Evolutionary conservation across 306 rosid species (phyloP).

Genomic region (Sindora glabra): DNA sequence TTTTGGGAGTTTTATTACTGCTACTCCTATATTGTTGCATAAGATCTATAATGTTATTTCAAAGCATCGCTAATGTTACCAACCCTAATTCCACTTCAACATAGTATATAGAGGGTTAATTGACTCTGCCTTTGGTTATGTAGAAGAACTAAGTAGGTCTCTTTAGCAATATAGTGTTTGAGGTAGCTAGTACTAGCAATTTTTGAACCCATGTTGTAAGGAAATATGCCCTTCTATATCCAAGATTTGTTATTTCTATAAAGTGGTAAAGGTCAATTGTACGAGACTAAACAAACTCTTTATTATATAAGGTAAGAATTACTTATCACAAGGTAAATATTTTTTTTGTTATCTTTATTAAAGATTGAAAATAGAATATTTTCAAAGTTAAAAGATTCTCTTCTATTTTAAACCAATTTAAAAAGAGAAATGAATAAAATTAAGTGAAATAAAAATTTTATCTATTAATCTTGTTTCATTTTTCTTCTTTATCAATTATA

Average conservation of each 20-base stretch:
- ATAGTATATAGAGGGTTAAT: conserved; percentile 47
- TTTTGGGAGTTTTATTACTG: conserved; percentile 47
- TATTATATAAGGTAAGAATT: too few species aligned
- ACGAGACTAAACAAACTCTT: too few species aligned
- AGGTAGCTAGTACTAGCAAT: conserved; percentile 97
- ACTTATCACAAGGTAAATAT: too few species aligned
- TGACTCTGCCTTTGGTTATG: conserved; percentile 65
- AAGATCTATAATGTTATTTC: conserved; percentile 68
- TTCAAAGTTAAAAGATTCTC: too few species aligned
- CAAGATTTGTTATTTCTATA: conserved; percentile 71
- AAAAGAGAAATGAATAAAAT: too few species aligned
- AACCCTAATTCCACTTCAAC: conserved; percentile 31
- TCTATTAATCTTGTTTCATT: too few species aligned
- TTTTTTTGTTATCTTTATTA: too few species aligned
- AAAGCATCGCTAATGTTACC: conserved; percentile 42
- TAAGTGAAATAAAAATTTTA: too few species aligned
- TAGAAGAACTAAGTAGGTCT: conserved; percentile 65
- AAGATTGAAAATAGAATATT: too few species aligned
- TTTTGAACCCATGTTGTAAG: conserved; percentile 89
- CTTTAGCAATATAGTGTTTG: conserved; percentile 90
- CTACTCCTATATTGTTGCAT: conserved; percentile 42
- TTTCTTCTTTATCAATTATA: too few species aligned
- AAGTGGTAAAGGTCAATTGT: too few species aligned
- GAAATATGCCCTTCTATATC: conserved; percentile 91
- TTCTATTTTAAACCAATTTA: too few species aligned